phyloP scores from a whole-genome alignment of 1,284 basidiomycete species.

The Heterobasidion irregulare region DNA sequence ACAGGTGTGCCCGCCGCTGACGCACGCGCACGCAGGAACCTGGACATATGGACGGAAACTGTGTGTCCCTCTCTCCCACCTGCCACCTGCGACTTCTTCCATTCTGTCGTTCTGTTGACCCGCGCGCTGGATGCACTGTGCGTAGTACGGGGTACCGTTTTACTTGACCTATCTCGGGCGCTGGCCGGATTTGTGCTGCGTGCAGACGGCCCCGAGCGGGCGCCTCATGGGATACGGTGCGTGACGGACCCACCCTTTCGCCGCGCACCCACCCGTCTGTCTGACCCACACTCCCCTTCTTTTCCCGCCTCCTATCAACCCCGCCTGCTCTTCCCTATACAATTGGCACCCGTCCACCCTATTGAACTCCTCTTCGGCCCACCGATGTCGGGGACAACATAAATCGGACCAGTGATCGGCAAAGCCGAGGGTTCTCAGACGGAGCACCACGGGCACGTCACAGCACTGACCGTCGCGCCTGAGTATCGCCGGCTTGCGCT shows the following conservation, averaged over 20 bases:
- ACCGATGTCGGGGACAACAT: background rate
- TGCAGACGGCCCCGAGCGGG: slow-evolving; percentile 71
- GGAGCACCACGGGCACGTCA: slow-evolving; percentile 89
- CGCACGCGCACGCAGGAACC: slow-evolving; percentile 46
- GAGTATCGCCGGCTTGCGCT: slow-evolving; percentile 83
- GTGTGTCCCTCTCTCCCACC: slow-evolving; percentile 32
- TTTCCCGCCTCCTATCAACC: too few species aligned
- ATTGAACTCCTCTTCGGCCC: background rate
- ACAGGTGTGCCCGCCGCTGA: too few species aligned
- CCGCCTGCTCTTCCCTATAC: background rate
- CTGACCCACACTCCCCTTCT: background rate
- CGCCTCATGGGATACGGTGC: slow-evolving; percentile 83
- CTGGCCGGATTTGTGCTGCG: slow-evolving; percentile 86
- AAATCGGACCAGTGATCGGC: slow-evolving; percentile 55
- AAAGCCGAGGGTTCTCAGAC: slow-evolving; percentile 70
- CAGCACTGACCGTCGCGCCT: slow-evolving; percentile 86
- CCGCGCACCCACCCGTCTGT: background rate
- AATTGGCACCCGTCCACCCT: background rate
- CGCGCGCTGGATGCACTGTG: background rate
- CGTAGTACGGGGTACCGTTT: slow-evolving; percentile 77
- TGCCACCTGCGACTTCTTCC: background rate
- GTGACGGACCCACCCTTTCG: slow-evolving; percentile 14
- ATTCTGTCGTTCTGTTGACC: background rate
- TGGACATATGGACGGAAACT: slow-evolving; percentile 93
- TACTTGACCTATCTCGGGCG: slow-evolving; percentile 81